Conservation (phyloP, 75 land plant genomes). For the Gnetum montanum region DNA sequence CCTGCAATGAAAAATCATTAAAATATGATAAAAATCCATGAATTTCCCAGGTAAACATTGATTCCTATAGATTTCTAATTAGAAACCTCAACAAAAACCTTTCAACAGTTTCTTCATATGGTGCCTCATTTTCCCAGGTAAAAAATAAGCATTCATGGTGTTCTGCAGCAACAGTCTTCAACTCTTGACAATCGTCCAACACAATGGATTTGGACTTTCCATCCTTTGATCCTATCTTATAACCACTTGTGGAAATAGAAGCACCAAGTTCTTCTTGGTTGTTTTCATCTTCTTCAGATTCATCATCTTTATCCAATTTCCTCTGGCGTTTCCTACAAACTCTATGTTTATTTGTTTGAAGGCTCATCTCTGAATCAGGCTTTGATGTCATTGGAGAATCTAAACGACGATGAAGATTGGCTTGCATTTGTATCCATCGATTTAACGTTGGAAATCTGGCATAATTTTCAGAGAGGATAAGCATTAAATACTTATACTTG, state of each 20-base stretch:
- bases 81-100: constrained; percentile 30
- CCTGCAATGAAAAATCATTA: constrained; percentile 25
- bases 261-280: constrained; percentile 7
- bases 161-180: constrained; percentile 24
- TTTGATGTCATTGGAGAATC: constrained; percentile 40
- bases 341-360: constrained; percentile 19
- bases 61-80: background rate
- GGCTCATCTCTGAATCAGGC: constrained; percentile 11
- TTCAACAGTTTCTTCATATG: constrained; percentile 87
- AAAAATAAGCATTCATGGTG: constrained; percentile 41
- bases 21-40: background rate
- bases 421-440: constrained; percentile 97
- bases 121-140: constrained; percentile 93
- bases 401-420: constrained; percentile 79
- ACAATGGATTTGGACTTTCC: constrained; percentile 6
- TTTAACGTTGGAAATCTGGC: constrained; percentile 88
- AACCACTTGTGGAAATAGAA: constrained; percentile 5
- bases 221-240: constrained; percentile 10
- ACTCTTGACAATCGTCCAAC: constrained; percentile 6
- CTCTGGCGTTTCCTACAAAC: constrained; percentile 48
- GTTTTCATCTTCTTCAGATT: constrained; percentile 57
- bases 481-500: too few species aligned
- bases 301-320: constrained; percentile 61
- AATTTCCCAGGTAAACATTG: background rate
- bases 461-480: background rate